These are phyloP conservation scores for Arachnopeziza araneosa DNA, from an alignment of 2,329 filamentous ascomycete genomes.

Conservation along the genomic window DNA sequence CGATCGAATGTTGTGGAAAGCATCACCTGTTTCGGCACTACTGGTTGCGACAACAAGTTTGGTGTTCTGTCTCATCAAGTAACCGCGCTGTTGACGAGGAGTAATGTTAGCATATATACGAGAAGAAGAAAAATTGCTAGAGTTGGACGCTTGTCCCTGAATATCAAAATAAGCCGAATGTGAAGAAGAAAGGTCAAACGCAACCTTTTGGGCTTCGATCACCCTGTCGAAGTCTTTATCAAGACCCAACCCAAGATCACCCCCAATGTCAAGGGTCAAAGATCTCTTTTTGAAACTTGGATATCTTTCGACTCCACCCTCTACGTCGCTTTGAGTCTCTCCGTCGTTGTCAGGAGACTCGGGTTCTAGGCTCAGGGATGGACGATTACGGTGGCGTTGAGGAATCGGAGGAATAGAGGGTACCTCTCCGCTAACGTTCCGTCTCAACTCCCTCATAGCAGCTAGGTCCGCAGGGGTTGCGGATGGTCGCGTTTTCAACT, in stretches of 20 bases:
- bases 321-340: conserved; percentile 18
- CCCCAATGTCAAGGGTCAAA: conserved; percentile 67
- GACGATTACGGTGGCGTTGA: conserved; percentile 51
- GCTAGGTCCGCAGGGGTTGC: conserved; percentile 78
- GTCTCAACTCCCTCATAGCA: conserved; percentile 79
- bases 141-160: conserved; percentile 42
- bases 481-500: conserved; percentile 83
- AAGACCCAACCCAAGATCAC: conserved; percentile 77
- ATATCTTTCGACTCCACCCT: conserved; percentile 43
- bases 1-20: conserved; percentile 49
- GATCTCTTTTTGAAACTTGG: conserved; percentile 77
- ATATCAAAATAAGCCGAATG: conserved; percentile 14
- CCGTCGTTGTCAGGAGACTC: conserved; percentile 19
- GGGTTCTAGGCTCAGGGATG: conserved; percentile 42
- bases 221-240: conserved; percentile 92
- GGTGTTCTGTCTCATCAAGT: conserved; percentile 97
- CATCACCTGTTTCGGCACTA: conserved; percentile 55
- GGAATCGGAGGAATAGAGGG: conserved; percentile 56
- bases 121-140: conserved; percentile 4
- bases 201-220: conserved; percentile 95
- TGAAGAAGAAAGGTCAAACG: conserved; percentile 37
- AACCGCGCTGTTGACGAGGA: conserved; percentile 77
- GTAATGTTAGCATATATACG: conserved; percentile 55
- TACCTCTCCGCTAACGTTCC: conserved; percentile 75
- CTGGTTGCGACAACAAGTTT: conserved; percentile 90